Base-by-base conservation (phyloP, 345 rosid species). In the Brassica carinata region DNA sequence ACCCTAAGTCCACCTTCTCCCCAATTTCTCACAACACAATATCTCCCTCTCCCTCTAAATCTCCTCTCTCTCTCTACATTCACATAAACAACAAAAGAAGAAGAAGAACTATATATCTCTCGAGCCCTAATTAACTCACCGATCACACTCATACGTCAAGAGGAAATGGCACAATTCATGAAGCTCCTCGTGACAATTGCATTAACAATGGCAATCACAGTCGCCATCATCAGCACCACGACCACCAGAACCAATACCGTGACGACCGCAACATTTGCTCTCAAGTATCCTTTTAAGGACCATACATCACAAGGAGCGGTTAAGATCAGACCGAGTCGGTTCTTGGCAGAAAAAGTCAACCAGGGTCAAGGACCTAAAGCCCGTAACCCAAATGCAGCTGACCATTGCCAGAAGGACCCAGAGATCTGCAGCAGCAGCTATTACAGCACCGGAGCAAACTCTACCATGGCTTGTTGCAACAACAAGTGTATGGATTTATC, bases 401-500 rank as follows among this genome's bases (percentile, higher is more conserved):
- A 89, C 31, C 97, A 88, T 14, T 92, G 95, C 84, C 0, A 79
- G 64, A 89, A 90, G 61, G 87, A 88, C 63, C 26, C 75, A 2
- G 85, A 83, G 14, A 65, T 76, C 6, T 92, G 97, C 80, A 2
- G 67, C 26, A 8, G 63, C 45, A 65, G 71, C 8, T 43, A 72
- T 1, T 86, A 81, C 15, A 27, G 69, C 57, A 87, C 82, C 40
- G 76, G 84, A 85, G 79, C 8, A 48, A 77, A 77, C 62, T 31
- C 78, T 36, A 72, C 76, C 30, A 82, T 74, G 82, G 57, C 33
- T 77, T 95, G 99, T 79, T 95, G 99, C 73, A 87, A 87, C 84
- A 92, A 95, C 88, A 91, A 91, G 78, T 95, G 99, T 70, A 68
- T 87, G 48, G 86, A 91, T 64, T 61, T 92, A 74, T 71, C 80